These are phyloP conservation scores for Tolypocladium guangdongense DNA, from an alignment of 2,329 filamentous ascomycete species.

Conservation along the genomic window DNA sequence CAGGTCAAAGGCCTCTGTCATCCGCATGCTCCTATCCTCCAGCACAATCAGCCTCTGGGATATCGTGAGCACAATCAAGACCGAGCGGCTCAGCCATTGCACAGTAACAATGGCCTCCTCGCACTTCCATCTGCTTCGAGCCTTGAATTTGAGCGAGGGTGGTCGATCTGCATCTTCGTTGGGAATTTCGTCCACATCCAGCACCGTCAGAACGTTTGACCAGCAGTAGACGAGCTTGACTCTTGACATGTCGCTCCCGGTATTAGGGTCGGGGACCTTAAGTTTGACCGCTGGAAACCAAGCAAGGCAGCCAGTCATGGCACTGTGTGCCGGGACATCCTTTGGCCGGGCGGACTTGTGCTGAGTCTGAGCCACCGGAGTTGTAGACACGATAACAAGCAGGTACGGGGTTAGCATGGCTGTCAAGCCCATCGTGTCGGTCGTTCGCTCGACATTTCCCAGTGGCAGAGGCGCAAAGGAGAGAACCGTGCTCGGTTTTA, in stretches of 20 bases:
- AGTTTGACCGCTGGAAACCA: slow-evolving; percentile 97
- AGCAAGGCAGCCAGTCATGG: slow-evolving; percentile 85
- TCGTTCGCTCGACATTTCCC: slow-evolving; percentile 85
- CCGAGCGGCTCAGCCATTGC: slow-evolving; percentile 92
- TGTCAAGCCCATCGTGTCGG: slow-evolving; percentile 79
- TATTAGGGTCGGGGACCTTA: slow-evolving; percentile 60
- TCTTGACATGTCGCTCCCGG: slow-evolving; percentile 59
- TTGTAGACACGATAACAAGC: slow-evolving; percentile 93
- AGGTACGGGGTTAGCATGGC: slow-evolving; percentile 94
- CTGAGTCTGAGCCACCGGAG: slow-evolving; percentile 89
- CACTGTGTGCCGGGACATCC: slow-evolving; percentile 78
- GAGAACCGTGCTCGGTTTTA: slow-evolving; percentile 90
- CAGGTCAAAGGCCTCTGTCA: slow-evolving; percentile 91
- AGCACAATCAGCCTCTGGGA: slow-evolving; percentile 88
- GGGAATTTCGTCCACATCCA: slow-evolving; percentile 72
- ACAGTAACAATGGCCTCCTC: slow-evolving; percentile 94
- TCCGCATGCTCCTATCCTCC: slow-evolving; percentile 78
- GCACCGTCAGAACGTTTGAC: slow-evolving; percentile 92
- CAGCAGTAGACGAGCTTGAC: slow-evolving; percentile 94
- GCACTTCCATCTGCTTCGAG: slow-evolving; percentile 81
- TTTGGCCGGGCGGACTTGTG: slow-evolving; percentile 88
- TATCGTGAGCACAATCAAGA: slow-evolving; percentile 83
- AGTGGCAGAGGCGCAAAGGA: slow-evolving; percentile 84
- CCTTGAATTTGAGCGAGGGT: slow-evolving; percentile 65
- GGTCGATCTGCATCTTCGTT: slow-evolving; percentile 65